phyloP scores from a whole-genome alignment of 192 early-diverging fungal species.

The Geosiphon pyriformis region DNA sequence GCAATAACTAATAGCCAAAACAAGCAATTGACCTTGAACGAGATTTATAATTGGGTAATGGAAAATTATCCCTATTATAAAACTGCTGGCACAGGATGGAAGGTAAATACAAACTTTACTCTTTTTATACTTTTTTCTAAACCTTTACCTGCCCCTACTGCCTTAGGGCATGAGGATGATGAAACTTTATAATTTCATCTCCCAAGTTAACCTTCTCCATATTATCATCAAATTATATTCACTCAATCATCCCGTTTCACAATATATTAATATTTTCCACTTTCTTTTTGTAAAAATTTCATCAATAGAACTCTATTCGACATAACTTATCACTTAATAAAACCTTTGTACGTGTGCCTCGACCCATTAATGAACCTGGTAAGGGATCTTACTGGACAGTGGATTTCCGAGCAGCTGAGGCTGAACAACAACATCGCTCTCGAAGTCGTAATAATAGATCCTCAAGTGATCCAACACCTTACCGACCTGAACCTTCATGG shows the following conservation, averaged over 20 bases:
- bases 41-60: slow-evolving; percentile 79
- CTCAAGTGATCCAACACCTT: slow-evolving; percentile 22
- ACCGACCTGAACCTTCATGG: slow-evolving; percentile 7
- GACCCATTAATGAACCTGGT: slow-evolving; percentile 78
- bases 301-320: slow-evolving; percentile 73
- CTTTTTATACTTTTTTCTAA: not conserved
- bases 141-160: not conserved
- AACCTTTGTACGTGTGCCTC: slow-evolving; percentile 69
- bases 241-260: no score
- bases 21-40: slow-evolving; percentile 72
- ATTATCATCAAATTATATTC: no score
- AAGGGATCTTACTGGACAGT: slow-evolving; percentile 84
- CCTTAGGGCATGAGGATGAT: no score
- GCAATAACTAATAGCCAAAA: slow-evolving; percentile 66
- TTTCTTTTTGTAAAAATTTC: not conserved
- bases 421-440: slow-evolving; percentile 26
- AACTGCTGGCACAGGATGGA: slow-evolving; percentile 66
- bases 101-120: slow-evolving; percentile 36
- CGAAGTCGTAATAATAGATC: slow-evolving; percentile 22
- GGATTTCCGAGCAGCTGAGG: slow-evolving; percentile 35
- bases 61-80: slow-evolving; percentile 75
- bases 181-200: no score
- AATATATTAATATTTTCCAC: not conserved
- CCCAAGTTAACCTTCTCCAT: no score
- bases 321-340: slow-evolving; percentile 82